Evolutionary conservation across 352 stramenopile genomes (phyloP).

Genomic region (Globisporangium takayamanum): DNA sequence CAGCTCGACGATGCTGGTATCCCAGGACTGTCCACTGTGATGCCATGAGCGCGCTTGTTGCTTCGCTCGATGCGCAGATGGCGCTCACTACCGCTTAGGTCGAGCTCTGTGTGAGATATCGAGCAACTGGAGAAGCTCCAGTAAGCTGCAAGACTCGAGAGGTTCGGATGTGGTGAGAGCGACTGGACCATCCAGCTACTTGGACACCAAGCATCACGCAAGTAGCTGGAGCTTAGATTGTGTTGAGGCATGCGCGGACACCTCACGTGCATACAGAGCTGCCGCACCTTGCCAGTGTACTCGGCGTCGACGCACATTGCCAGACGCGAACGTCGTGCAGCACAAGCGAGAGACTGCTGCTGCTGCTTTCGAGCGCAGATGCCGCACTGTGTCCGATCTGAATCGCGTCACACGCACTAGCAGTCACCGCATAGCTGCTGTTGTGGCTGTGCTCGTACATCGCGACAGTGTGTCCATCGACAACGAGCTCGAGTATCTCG

Average conservation of each 20-base stretch:
- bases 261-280: not conserved
- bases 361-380: not conserved
- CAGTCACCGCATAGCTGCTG: not conserved
- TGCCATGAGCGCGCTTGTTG: too few relatives aligned
- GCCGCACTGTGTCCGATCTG: not conserved
- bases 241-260: not conserved
- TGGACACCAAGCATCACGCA: too few relatives aligned
- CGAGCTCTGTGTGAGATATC: slow-evolving; percentile 6
- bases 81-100: slow-evolving; percentile 11
- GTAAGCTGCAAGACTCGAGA: slow-evolving; percentile 3
- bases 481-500: not conserved
- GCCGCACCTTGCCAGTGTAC: slow-evolving; percentile 2
- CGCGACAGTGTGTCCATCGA: not conserved
- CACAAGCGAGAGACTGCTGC: not conserved
- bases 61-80: slow-evolving; percentile 4
- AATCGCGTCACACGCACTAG: not conserved
- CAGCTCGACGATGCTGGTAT: not conserved
- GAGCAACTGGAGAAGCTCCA: slow-evolving; percentile 16
- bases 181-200: slow-evolving; percentile 4
- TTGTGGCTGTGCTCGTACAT: not conserved
- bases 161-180: not conserved
- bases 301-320: not conserved
- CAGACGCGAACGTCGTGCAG: slow-evolving; percentile 20
- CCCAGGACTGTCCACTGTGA: not conserved
- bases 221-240: not conserved